Conservation (phyloP, 495 filamentous ascomycete genomes). For the Diplogelasinospora grovesii region DNA sequence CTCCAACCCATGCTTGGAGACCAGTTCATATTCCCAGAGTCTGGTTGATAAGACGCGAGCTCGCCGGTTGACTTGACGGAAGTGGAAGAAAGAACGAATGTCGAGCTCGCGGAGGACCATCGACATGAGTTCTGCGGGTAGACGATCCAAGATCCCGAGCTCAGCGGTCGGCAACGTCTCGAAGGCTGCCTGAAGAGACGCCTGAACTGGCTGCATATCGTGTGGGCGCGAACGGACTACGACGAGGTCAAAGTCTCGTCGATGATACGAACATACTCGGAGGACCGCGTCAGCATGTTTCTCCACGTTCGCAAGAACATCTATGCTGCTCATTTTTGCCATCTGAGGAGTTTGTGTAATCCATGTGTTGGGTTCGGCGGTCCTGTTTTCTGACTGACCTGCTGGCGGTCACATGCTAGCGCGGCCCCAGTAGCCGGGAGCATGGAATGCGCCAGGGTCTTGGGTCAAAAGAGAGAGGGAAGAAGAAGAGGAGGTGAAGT, state of each 20-base stretch:
- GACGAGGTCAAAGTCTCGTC: slow-evolving; percentile 3
- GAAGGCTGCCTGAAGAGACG: slow-evolving; percentile 7
- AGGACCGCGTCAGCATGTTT: slow-evolving; percentile 5
- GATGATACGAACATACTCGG: slow-evolving; percentile 6
- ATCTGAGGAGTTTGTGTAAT: slow-evolving; percentile 4
- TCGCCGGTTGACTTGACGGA: slow-evolving; percentile 6
- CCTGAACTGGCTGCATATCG: slow-evolving; percentile 8
- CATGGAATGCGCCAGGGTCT: no score
- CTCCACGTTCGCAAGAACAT: neutral
- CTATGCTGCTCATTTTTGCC: slow-evolving; percentile 6
- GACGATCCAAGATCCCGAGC: slow-evolving; percentile 3
- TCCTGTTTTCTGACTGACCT: no score
- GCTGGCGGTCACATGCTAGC: no score
- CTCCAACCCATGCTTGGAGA: slow-evolving; percentile 4
- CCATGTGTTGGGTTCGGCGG: no score
- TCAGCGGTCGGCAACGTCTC: slow-evolving; percentile 7
- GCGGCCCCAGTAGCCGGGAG: no score
- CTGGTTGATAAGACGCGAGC: slow-evolving; percentile 4
- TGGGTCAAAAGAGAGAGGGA: no score
- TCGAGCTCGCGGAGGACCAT: slow-evolving; percentile 4
- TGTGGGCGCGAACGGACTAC: slow-evolving; percentile 7
- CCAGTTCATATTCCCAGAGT: slow-evolving; percentile 3
- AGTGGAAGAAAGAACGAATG: slow-evolving; percentile 9
- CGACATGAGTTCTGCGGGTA: slow-evolving; percentile 4
- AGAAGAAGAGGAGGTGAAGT: no score